Conservation (phyloP, 768 basidiomycete genomes). For the Cystoderma amianthinum region DNA sequence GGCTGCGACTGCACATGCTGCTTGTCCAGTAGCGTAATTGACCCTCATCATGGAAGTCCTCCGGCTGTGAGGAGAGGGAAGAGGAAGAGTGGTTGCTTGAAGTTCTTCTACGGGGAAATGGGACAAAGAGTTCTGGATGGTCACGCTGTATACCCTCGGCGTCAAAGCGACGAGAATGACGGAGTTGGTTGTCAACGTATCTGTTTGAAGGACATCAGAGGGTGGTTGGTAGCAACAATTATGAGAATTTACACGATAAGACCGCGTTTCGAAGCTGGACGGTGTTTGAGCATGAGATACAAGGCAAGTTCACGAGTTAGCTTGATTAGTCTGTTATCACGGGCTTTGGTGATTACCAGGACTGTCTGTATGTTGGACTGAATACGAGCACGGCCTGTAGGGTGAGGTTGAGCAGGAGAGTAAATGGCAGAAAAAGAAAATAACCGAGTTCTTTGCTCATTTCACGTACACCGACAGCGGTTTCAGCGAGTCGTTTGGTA, state of each 20-base stretch:
- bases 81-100: slow-evolving; percentile 61
- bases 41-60: slow-evolving; percentile 62
- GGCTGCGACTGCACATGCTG: slow-evolving; percentile 86
- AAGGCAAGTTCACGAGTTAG: slow-evolving; percentile 91
- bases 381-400: slow-evolving; percentile 82
- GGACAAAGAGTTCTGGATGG: slow-evolving; percentile 82
- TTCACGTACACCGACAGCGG: slow-evolving; percentile 93
- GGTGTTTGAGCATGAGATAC: slow-evolving; percentile 89
- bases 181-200: slow-evolving; percentile 92
- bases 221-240: slow-evolving; percentile 8
- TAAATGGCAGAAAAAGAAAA: slow-evolving; percentile 14
- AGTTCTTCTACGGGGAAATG: slow-evolving; percentile 67
- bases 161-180: slow-evolving; percentile 87
- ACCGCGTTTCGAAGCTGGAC: slow-evolving; percentile 58
- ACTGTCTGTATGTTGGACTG: slow-evolving; percentile 88
- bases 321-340: slow-evolving; percentile 94
- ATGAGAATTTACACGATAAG: slow-evolving; percentile 65
- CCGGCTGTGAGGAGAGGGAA: slow-evolving; percentile 42
- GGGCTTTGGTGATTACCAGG: slow-evolving; percentile 94
- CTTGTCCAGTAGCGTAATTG: slow-evolving; percentile 97
- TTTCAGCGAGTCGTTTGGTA: slow-evolving; percentile 92
- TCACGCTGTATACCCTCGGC: slow-evolving; percentile 82
- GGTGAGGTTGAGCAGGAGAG: slow-evolving; percentile 8
- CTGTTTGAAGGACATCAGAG: slow-evolving; percentile 30
- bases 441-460: slow-evolving; percentile 98